Evolutionary conservation across 768 basidiomycete genomes (phyloP).

Genomic region (Asterophora lycoperdoides): DNA sequence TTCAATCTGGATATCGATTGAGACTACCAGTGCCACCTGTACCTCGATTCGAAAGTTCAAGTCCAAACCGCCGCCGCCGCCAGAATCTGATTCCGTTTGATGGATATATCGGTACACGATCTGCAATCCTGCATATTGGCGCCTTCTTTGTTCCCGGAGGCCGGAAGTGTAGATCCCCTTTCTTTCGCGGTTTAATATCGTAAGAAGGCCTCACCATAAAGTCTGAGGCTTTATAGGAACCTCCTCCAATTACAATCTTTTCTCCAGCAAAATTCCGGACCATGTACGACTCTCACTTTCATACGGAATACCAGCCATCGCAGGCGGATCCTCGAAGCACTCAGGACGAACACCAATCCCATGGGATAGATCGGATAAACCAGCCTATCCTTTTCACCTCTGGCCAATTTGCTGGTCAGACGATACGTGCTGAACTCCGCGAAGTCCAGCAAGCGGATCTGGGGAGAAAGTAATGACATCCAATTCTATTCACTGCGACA

Average conservation of each 20-base stretch:
- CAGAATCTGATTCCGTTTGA: constrained; percentile 4
- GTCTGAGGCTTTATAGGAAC: constrained; percentile 4
- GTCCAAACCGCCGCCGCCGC: not conserved
- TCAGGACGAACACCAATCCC: constrained; percentile 14
- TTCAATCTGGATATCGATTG: not conserved
- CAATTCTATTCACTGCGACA: not conserved
- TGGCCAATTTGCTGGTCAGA: constrained; percentile 60
- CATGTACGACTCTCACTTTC: constrained; percentile 17
- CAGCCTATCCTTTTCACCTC: constrained; percentile 49
- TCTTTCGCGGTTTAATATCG: constrained; percentile 7
- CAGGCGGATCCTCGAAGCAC: constrained; percentile 1
- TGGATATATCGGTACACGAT: constrained; percentile 9
- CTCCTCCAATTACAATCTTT: not conserved
- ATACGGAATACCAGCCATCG: constrained; percentile 7
- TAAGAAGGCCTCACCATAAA: constrained; percentile 8
- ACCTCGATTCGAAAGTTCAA: too few species aligned
- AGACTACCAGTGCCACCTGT: not conserved
- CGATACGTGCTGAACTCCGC: constrained; percentile 48
- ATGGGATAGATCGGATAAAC: constrained; percentile 35
- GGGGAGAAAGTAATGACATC: constrained; percentile 52
- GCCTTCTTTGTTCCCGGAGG: constrained; percentile 15
- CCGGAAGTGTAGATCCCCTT: constrained; percentile 12
- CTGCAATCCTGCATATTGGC: constrained; percentile 10
- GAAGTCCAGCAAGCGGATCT: constrained; percentile 65
- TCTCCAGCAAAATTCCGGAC: not conserved